These are phyloP conservation scores for Gonapodya prolifera DNA, from an alignment of 192 early-diverging fungal species.

Conservation along the genomic window DNA sequence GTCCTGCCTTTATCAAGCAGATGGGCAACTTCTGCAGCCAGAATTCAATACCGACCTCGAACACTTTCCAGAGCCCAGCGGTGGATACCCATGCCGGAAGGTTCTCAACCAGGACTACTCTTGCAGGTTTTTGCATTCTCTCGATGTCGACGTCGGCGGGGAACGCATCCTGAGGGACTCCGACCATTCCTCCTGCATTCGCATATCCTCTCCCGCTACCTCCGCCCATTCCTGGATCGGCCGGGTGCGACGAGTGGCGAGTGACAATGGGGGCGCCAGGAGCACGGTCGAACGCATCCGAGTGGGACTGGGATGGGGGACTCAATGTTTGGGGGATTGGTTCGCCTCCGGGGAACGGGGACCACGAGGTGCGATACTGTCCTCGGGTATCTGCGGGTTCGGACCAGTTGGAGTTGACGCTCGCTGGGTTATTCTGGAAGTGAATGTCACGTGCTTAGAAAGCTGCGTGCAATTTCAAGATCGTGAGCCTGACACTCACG, in stretches of 20 bases:
- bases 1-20: no score
- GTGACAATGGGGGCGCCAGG: neutral
- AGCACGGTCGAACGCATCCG: neutral
- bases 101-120: neutral
- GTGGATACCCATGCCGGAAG: neutral
- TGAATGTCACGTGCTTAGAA: neutral
- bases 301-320: neutral
- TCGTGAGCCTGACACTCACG: neutral
- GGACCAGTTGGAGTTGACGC: neutral
- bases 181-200: neutral
- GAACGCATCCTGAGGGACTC: neutral
- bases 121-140: neutral
- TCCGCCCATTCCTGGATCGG: neutral
- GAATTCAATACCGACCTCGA: neutral
- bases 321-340: neutral
- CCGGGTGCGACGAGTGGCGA: neutral
- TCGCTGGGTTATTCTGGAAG: neutral
- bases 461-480: neutral
- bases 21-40: no score
- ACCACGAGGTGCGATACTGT: neutral
- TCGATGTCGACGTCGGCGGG: neutral
- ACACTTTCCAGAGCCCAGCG: neutral
- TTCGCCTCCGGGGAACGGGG: neutral
- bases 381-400: neutral
- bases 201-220: neutral